Percentiles rank a stretch among this genome's conserved stretches.
Conservation (phyloP, 768 basidiomycete genomes). For the Xanthoconium stramineum region DNA sequence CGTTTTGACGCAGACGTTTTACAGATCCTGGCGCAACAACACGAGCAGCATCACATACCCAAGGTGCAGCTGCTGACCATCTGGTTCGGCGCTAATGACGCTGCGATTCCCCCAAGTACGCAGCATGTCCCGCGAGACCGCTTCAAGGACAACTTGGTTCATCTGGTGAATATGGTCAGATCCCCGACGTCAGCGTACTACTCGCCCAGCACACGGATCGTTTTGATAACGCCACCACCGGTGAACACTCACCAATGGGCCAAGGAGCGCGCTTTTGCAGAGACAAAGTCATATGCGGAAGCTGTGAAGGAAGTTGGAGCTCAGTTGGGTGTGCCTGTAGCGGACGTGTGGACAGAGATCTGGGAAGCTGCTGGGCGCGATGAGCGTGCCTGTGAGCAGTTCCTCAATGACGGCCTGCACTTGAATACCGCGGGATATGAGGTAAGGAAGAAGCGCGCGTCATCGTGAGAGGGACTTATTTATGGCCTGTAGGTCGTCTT, state of each 20-base stretch:
- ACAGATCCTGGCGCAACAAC: slow-evolving; percentile 58
- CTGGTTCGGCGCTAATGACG: slow-evolving; percentile 93
- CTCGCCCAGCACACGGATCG: slow-evolving; percentile 68
- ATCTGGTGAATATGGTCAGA: slow-evolving; percentile 60
- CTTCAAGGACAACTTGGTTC: slow-evolving; percentile 61
- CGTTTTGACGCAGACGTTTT: background rate
- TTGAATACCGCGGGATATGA: slow-evolving; percentile 70
- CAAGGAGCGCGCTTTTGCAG: slow-evolving; percentile 50
- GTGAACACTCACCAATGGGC: slow-evolving; percentile 61
- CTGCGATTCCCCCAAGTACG: slow-evolving; percentile 55
- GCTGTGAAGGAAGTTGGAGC: slow-evolving; percentile 61
- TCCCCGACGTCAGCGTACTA: slow-evolving; percentile 60
- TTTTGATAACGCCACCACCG: slow-evolving; percentile 86
- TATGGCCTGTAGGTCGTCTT: slow-evolving; percentile 56
- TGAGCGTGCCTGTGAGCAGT: slow-evolving; percentile 48
- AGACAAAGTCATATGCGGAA: slow-evolving; percentile 66
- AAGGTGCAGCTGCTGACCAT: slow-evolving; percentile 72
- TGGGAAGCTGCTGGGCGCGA: slow-evolving; percentile 69
- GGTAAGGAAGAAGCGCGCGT: slow-evolving; percentile 39
- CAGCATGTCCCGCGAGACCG: slow-evolving; percentile 75
- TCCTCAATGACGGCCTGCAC: slow-evolving; percentile 77
- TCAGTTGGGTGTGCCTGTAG: slow-evolving; percentile 53
- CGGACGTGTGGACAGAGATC: slow-evolving; percentile 74
- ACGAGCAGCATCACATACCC: slow-evolving; percentile 47
- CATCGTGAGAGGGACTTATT: slow-evolving; percentile 2